Base-by-base conservation (phyloP, 2,329 filamentous ascomycete genomes). In the Colletotrichum coccodes region DNA sequence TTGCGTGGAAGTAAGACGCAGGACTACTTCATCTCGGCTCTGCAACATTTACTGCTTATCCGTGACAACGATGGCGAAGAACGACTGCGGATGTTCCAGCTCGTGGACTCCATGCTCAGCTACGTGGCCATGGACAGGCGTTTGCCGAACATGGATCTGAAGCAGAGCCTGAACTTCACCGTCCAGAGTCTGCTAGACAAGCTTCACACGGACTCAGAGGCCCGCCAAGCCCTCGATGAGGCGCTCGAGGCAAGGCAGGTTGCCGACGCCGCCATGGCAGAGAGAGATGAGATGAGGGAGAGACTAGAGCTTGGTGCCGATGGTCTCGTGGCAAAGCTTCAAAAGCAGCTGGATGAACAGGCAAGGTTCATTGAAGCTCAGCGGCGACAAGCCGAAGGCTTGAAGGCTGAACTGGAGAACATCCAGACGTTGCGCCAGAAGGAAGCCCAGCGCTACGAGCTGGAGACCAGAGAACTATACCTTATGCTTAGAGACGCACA, bases 111-210 rank as follows among this genome's bases (percentile, higher is more conserved):
- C n/a, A 98, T 98, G 94, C 90, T 99, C 72, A 97, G 94, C 80
- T 98, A 98, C 80, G 95, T 99, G 71, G 95, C 95, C 75, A 99
- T 99, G 95, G 96, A 99, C 80, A 90, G 96, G 76, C 89, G 96
- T 71, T 82, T 98, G 72, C 96, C 96, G 44, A 95, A 99, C 80
- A 95, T 98, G 90, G 96, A 99, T 79, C 88, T 99, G 68, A 98
- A 98, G 84, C 95, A 98, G 80, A 97, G 94, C 77, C 88, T 99
- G 72, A 98, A 97, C 79, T 98, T 98, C 76, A 98, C 95, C 0
- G 96, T 99, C 11, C 96, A 98, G 82, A 97, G 90, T 79, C 86
- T 99, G 73, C 86, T 99, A 71, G 96, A 98, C 83, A 97, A 97
- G 82, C 86, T 99, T 60, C 96, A 98, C 78, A 98, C 96, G 2